These are phyloP conservation scores for Piper betle DNA, from an alignment of 164 flowering plant species.

Conservation along the genomic window DNA sequence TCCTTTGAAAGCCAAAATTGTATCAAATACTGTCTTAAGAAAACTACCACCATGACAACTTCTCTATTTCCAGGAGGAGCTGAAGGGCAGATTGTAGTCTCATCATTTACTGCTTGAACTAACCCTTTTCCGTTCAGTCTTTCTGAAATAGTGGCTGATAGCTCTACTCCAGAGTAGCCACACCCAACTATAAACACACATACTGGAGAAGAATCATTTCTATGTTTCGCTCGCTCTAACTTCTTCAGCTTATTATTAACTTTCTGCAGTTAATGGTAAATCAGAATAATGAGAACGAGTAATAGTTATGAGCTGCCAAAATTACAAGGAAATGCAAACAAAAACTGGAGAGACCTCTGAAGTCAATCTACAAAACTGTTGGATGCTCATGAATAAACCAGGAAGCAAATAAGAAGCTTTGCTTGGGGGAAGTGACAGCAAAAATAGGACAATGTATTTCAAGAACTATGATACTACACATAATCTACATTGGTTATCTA, in stretches of 20 bases:
- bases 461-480: too few species aligned
- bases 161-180: constrained; percentile 92
- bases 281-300: neutral
- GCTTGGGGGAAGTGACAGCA: neutral
- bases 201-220: constrained; percentile 37
- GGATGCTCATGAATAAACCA: neutral
- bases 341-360: too few species aligned
- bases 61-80: constrained; percentile 92
- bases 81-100: constrained; percentile 51
- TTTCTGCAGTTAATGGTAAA: constrained; percentile 33
- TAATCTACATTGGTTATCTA: too few species aligned
- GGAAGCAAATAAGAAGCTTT: neutral
- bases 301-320: neutral
- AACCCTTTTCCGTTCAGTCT: constrained; percentile 61
- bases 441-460: too few species aligned
- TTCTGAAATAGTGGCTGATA: constrained; percentile 90
- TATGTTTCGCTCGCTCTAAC: constrained; percentile 58
- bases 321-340: too few species aligned
- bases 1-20: too few species aligned
- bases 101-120: constrained; percentile 73
- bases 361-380: neutral
- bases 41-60: constrained; percentile 62
- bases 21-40: too few species aligned
- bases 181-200: constrained; percentile 81
- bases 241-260: constrained; percentile 44